A percentile compares a stretch with the other conserved stretches of the same genome.
Conservation (phyloP, 495 filamentous ascomycete genomes). For the Pyronema domesticum region DNA sequence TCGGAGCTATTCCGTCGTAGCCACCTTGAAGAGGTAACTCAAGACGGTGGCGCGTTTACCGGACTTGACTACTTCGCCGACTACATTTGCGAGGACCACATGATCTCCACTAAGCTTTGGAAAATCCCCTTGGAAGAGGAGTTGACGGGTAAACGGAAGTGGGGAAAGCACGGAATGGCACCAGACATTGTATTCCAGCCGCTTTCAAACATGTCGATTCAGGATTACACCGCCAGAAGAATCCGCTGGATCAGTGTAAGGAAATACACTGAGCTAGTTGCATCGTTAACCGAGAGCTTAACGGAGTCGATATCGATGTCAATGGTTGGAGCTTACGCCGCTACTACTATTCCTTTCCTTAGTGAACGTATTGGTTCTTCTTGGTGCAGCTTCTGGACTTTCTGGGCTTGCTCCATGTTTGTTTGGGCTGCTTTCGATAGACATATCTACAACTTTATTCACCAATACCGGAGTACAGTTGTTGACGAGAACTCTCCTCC, state of each 20-base stretch:
- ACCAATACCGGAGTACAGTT: slow-evolving; percentile 50
- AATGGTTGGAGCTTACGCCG: slow-evolving; percentile 56
- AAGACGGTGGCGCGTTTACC: slow-evolving; percentile 31
- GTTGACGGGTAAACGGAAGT: slow-evolving; percentile 33
- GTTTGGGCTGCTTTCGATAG: slow-evolving; percentile 62
- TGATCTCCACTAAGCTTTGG: slow-evolving; percentile 88
- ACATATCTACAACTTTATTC: slow-evolving; percentile 52
- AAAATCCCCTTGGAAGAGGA: slow-evolving; percentile 34
- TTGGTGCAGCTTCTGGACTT: slow-evolving; percentile 46
- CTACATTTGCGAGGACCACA: slow-evolving; percentile 95
- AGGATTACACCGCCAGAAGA: slow-evolving; percentile 63
- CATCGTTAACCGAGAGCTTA: slow-evolving; percentile 85
- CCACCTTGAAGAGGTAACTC: slow-evolving; percentile 67
- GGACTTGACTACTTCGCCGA: slow-evolving; percentile 85
- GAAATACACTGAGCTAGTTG: slow-evolving; percentile 80
- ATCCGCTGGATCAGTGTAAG: slow-evolving; percentile 83
- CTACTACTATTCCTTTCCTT: slow-evolving; percentile 54
- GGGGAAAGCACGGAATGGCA: slow-evolving; percentile 64
- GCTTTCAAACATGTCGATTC: slow-evolving; percentile 59
- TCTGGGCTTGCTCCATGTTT: slow-evolving; percentile 49
- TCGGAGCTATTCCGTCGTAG: slow-evolving; percentile 95
- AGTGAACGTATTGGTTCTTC: slow-evolving; percentile 33
- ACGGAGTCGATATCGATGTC: slow-evolving; percentile 80
- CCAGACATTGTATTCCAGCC: slow-evolving; percentile 83
- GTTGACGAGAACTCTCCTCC: slow-evolving; percentile 51